phyloP scores from a whole-genome alignment of 1,139 yeast species.

The Candida pseudoviswanathii region DNA sequence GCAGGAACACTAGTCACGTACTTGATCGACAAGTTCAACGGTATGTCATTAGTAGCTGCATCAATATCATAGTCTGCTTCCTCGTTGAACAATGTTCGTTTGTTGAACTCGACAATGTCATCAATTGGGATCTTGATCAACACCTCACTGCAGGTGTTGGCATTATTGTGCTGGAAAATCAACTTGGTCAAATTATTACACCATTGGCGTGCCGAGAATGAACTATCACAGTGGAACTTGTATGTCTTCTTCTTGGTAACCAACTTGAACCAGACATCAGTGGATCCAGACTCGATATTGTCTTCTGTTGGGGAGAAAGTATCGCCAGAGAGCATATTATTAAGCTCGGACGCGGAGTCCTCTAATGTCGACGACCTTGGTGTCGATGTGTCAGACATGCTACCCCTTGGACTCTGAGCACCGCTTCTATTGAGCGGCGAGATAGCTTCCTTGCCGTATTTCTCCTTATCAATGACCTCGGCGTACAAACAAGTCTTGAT shows the following conservation, averaged over 20 bases:
- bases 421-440: slow-evolving; percentile 14
- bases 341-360: slow-evolving; percentile 19
- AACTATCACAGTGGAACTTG: slow-evolving; percentile 72
- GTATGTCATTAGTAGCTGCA: slow-evolving; percentile 19
- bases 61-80: slow-evolving; percentile 17
- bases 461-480: slow-evolving; percentile 45
- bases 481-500: slow-evolving; percentile 64
- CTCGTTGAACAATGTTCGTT: slow-evolving; percentile 23
- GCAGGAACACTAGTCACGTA: slow-evolving; percentile 16
- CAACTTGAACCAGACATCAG: slow-evolving; percentile 55
- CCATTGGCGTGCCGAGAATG: slow-evolving; percentile 79
- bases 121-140: slow-evolving; percentile 75
- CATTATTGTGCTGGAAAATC: slow-evolving; percentile 62
- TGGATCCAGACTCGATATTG: slow-evolving; percentile 26
- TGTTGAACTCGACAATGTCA: slow-evolving; percentile 64
- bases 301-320: slow-evolving; percentile 26
- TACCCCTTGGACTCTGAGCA: slow-evolving; percentile 8
- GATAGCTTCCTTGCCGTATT: slow-evolving; percentile 15
- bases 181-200: slow-evolving; percentile 72
- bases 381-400: slow-evolving; percentile 15
- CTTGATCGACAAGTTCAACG: slow-evolving; percentile 26
- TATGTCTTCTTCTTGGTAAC: slow-evolving; percentile 60
- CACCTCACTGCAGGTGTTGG: slow-evolving; percentile 73
- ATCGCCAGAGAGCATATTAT: slow-evolving; percentile 27
- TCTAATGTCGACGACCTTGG: slow-evolving; percentile 17